These are phyloP conservation scores for Naganishia kalamii DNA, from an alignment of 768 basidiomycete species.

Conservation along the genomic window DNA sequence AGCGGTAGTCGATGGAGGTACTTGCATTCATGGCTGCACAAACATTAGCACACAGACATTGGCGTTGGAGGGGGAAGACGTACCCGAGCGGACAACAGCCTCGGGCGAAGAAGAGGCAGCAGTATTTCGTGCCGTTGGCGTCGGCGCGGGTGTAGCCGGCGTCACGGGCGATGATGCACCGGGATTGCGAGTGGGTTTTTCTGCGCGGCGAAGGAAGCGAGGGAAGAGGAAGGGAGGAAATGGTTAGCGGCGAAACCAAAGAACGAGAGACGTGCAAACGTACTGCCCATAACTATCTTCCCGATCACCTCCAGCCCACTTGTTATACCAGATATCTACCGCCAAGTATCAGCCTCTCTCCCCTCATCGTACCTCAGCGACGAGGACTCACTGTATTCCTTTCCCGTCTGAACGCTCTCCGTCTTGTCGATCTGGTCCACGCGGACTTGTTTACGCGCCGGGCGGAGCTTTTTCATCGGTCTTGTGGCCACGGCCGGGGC, in stretches of 20 bases:
- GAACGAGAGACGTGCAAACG: no score
- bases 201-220: conserved; percentile 48
- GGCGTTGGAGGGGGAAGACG: conserved; percentile 15
- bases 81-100: conserved; percentile 93
- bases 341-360: neutral
- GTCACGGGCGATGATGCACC: conserved; percentile 81
- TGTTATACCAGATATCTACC: conserved; percentile 89
- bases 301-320: conserved; percentile 99
- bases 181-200: conserved; percentile 88
- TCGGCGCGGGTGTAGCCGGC: conserved; percentile 91
- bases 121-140: conserved; percentile 83
- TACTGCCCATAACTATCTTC: conserved; percentile 95
- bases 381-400: conserved; percentile 77
- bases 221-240: neutral
- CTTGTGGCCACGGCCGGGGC: neutral
- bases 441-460: conserved; percentile 89
- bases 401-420: conserved; percentile 82
- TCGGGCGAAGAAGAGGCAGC: conserved; percentile 88
- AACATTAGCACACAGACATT: neutral
- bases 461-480: conserved; percentile 59
- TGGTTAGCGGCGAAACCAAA: neutral
- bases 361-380: conserved; percentile 38
- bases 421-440: conserved; percentile 82
- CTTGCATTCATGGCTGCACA: conserved; percentile 66
- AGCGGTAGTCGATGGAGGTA: conserved; percentile 86